These are phyloP conservation scores for Curvularia sp. DNA, from an alignment of 2,329 filamentous ascomycete genomes.

Conservation along the genomic window DNA sequence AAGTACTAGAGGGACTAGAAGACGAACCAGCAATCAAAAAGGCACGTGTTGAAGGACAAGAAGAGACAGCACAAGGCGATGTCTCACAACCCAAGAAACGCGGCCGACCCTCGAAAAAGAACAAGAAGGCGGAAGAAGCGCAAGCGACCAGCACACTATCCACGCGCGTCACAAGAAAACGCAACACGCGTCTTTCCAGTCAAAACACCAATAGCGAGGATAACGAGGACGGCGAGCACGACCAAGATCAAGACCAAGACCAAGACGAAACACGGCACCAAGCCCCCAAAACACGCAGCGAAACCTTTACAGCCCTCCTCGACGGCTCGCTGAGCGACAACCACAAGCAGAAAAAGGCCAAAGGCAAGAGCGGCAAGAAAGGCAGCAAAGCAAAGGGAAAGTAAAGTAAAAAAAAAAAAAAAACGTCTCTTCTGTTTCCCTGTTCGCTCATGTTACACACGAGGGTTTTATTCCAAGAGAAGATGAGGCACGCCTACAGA, in stretches of 20 bases:
- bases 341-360: slow-evolving; percentile 21
- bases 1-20: slow-evolving; percentile 19
- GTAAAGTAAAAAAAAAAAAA: not conserved
- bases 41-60: slow-evolving; percentile 13
- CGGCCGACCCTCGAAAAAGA: slow-evolving; percentile 11
- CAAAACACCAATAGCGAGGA: not conserved
- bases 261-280: slow-evolving; percentile 5
- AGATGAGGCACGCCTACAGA: too few species aligned
- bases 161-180: slow-evolving; percentile 6
- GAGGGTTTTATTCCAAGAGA: too few species aligned
- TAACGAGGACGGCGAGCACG: not conserved
- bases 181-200: slow-evolving; percentile 16
- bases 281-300: slow-evolving; percentile 34
- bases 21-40: slow-evolving; percentile 24
- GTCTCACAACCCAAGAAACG: slow-evolving; percentile 13
- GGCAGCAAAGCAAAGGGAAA: not conserved
- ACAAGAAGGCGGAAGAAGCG: slow-evolving; percentile 16
- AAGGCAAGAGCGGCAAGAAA: not conserved
- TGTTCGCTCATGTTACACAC: too few species aligned
- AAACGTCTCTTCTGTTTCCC: not conserved
- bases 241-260: not conserved
- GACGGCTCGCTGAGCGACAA: slow-evolving; percentile 25
- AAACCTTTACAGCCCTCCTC: slow-evolving; percentile 35
- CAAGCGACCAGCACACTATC: not conserved
- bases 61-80: slow-evolving; percentile 8